These are phyloP conservation scores for Neurospora terricola DNA, from an alignment of 495 filamentous ascomycete species.

Conservation along the genomic window DNA sequence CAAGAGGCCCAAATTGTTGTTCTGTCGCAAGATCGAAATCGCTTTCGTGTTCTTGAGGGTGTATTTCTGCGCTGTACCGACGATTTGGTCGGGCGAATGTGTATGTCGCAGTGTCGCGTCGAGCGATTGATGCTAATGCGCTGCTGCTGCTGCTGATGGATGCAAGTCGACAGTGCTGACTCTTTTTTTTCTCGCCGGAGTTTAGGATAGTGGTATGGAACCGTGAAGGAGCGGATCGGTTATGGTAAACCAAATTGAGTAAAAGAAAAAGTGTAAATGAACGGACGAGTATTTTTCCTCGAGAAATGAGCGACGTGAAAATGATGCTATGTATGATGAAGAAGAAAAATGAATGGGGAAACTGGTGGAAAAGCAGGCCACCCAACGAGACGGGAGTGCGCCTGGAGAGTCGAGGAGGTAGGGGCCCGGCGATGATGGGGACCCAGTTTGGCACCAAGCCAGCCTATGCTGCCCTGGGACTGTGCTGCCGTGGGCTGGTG, in stretches of 20 bases:
- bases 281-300: conserved; percentile 22
- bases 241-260: conserved; percentile 1
- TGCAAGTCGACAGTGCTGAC: conserved; percentile 2
- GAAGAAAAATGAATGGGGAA: conserved; percentile 10
- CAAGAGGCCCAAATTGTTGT: conserved; percentile 7
- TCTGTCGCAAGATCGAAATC: not conserved
- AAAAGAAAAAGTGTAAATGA: conserved; percentile 15
- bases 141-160: not conserved
- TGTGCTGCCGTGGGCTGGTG: not conserved
- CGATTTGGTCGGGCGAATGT: not conserved
- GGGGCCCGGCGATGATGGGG: not conserved
- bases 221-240: conserved; percentile 1
- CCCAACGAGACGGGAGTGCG: not conserved
- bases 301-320: conserved; percentile 23
- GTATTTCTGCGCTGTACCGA: not conserved
- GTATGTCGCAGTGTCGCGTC: conserved; percentile 4
- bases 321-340: conserved; percentile 18
- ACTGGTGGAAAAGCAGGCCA: conserved; percentile 3
- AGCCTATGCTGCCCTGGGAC: not conserved
- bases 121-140: conserved; percentile 7
- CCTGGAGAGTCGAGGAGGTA: conserved; percentile 5
- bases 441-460: not conserved
- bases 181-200: not conserved
- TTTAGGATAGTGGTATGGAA: not conserved
- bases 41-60: not conserved